A percentile compares a stretch with the other conserved stretches of the same genome.
Conservation (phyloP, 2,329 filamentous ascomycete genomes). For the Dendrostoma leiphaemia region DNA sequence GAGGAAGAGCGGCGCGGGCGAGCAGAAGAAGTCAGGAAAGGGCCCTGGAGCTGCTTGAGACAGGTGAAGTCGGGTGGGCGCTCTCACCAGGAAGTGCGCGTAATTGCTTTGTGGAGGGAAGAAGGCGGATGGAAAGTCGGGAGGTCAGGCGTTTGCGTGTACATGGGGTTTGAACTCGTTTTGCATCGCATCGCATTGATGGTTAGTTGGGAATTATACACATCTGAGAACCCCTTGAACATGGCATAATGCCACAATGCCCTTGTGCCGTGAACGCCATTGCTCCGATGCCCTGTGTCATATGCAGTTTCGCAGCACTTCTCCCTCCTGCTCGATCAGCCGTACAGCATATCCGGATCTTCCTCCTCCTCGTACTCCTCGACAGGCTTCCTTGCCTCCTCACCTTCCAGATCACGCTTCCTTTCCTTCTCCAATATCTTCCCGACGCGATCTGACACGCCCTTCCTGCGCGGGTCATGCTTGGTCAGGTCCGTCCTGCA, state of each 20-base stretch:
- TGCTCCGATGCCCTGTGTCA: not conserved
- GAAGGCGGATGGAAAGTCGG: not conserved
- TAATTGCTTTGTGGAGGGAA: not conserved
- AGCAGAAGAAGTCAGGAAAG: conserved; percentile 32
- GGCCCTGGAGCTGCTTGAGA: conserved; percentile 16
- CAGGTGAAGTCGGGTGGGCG: not conserved
- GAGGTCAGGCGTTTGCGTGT: not conserved
- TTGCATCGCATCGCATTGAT: not conserved
- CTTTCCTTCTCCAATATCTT: conserved; percentile 42
- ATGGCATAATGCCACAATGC: not conserved
- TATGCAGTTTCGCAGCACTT: not conserved
- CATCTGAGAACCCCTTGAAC: not conserved
- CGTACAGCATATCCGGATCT: conserved; percentile 50
- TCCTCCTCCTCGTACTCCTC: conserved; percentile 53
- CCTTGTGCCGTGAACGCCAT: conserved; percentile 7
- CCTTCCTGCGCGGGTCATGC: conserved; percentile 21
- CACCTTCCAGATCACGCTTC: too few species aligned
- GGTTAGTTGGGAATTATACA: not conserved
- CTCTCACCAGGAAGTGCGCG: too few species aligned
- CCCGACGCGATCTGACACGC: conserved; percentile 10
- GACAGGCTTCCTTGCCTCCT: conserved; percentile 45
- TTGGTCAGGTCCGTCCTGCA: conserved; percentile 59
- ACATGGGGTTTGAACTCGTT: not conserved
- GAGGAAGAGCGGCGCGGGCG: conserved; percentile 31
- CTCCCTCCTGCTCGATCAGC: conserved; percentile 20